Conservation (phyloP, 139 green algal genomes). For the Gonium pectorale region DNA sequence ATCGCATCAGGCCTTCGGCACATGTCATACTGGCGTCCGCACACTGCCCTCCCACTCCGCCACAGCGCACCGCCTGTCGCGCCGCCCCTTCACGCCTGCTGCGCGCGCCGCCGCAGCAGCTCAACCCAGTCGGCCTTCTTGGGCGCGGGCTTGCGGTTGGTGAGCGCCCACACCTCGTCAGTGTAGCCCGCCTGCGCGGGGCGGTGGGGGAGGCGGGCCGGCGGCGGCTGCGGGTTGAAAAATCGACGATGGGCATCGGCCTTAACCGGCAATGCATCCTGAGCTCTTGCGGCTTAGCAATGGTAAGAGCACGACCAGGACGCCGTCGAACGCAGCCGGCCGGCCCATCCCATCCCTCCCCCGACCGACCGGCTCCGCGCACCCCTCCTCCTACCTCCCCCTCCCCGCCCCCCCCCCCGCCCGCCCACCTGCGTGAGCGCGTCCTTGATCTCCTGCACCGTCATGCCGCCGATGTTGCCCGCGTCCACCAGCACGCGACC, state of each 20-base stretch:
- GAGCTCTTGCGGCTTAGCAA: not conserved
- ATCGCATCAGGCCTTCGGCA: too few species aligned
- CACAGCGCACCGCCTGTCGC: too few species aligned
- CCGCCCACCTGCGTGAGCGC: constrained; percentile 40
- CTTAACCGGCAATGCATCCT: not conserved
- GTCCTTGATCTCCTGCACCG: constrained; percentile 57
- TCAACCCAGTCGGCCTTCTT: constrained; percentile 56
- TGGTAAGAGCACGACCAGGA: not conserved
- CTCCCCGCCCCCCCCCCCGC: not conserved
- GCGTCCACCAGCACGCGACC: constrained; percentile 9
- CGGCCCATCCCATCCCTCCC: not conserved
- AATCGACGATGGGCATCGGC: not conserved
- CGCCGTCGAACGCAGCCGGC: not conserved
- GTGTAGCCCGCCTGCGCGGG: constrained; percentile 13
- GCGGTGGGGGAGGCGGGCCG: too few species aligned
- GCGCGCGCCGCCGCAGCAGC: constrained; percentile 16
- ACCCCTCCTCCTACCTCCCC: not conserved
- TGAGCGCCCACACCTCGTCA: constrained; percentile 47
- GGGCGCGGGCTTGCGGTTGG: constrained; percentile 39
- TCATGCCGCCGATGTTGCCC: constrained; percentile 26
- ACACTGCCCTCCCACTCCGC: too few species aligned
- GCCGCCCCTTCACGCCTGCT: too few species aligned
- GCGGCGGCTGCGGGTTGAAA: too few species aligned
- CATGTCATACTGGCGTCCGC: too few species aligned
- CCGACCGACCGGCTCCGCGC: not conserved